Evolutionary conservation across 331 rosid species (phyloP), one percentile per base, ranked within the genome.

Genomic region (Telfairia occidentalis): DNA sequence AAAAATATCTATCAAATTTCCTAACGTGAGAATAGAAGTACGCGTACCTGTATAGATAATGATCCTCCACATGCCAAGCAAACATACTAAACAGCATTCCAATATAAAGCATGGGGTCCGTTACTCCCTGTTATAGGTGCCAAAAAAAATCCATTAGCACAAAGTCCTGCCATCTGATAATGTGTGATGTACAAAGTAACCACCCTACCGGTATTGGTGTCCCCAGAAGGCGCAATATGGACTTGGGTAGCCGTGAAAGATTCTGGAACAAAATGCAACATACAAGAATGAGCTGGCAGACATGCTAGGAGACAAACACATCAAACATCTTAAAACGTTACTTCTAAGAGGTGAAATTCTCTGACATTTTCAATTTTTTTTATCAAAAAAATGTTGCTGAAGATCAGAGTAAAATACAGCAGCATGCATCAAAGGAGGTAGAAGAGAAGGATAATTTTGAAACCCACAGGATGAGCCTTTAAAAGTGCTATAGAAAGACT

Each of bases 1-100:
- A 16, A 65, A 54, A 53, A 75, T 12, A 52, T 58, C 46, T 74
- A 50, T 43, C 45, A 46, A 35, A 64, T 21, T 55, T 16, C 55
- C 42, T 48, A 71, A 29, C 18, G 30, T 28, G 60, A 19, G 45
- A 45, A 43, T 6, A 18, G 12, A 16, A 48, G 15, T 9, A 46
- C 76, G 29, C 16, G 52, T 84, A 95, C 99, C 99, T 95, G 86
- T 95, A 95, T 83, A 95, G 78, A 83, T 86, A 95, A 84, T 95
- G 99, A 83, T 95, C 99, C 78, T 95, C 99, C 85, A 95, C 99
- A 16, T 95, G 99, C 99, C 99, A 95, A n/a, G 99, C 99, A 77
- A 95, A 95, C 92, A 95, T 82, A 69, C 99, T 95, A 76, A 95
- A 95, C 35, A 95, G 86, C 99, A 95, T 95, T 78, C 99, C 99